Evolutionary conservation across 768 basidiomycete genomes (phyloP), one percentile per base, ranked within the genome.

Genomic region (Mycena metata): DNA sequence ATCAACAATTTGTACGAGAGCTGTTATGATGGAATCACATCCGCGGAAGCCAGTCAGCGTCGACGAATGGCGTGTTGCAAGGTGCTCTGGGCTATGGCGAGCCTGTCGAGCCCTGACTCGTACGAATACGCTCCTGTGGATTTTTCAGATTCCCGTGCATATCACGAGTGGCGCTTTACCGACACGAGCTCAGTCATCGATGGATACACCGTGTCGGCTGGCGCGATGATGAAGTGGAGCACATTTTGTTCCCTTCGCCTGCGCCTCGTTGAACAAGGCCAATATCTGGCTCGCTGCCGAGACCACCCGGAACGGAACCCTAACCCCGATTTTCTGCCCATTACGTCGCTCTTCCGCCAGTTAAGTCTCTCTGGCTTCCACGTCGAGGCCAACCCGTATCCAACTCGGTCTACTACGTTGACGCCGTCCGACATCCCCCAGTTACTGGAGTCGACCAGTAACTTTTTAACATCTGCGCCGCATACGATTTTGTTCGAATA

Each of bases 151-250:
- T 49, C 13, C 23, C 47, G n/a, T 12, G 23, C 47, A 15, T 49
- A 49, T 24, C 23, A 39, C 39, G 39, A 39, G 39, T 39, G 39
- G 39, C 39, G 39, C 47, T 24, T 30, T 15, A 15, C 13, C 17
- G 30, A 5, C 1, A 1, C 16, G 17, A 16, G 15, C 30, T 26
- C 16, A 1, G 26, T 33, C 7, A 5, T 33, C n/a, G 30, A 15
- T 33, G 30, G 11, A 33, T 51, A 51, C 15, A 16, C 50, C 15
- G 7, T 51, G 5, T 51, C 50, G 2, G 50, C 50, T 16, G 16
- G 5, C 5, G n/a, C 30, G 15, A 51, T 51, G 50, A 51, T 51
- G 50, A 16, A 51, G 26, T 51, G 50, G 50, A 51, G 50, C 30
- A 51, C 50, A 30, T 51, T 51, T 9, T 17, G 16, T 8, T 21